phyloP scores from a whole-genome alignment of 2,329 filamentous ascomycete genomes.

The Penicillium sp. region DNA sequence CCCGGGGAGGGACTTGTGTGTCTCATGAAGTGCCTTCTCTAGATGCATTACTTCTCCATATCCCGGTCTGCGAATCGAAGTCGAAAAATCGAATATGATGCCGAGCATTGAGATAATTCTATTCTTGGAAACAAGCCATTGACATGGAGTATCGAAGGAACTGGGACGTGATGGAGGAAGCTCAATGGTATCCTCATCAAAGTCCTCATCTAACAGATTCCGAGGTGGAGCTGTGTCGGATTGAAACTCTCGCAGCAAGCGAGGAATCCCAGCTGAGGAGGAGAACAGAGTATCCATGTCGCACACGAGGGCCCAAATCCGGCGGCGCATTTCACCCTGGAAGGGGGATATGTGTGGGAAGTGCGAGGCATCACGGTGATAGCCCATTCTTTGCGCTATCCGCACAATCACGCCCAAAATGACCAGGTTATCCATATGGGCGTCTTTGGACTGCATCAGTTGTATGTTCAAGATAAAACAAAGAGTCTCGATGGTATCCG shows the following conservation, averaged over 20 bases:
- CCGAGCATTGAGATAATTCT: constrained; percentile 32
- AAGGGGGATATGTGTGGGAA: constrained; percentile 53
- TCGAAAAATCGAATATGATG: constrained; percentile 32
- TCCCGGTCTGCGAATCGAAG: constrained; percentile 29
- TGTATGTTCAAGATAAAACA: constrained; percentile 4
- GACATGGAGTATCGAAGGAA: constrained; percentile 50
- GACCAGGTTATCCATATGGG: constrained; percentile 25
- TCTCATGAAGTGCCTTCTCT: constrained; percentile 9
- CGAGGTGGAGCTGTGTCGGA: constrained; percentile 56
- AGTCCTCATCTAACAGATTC: constrained; percentile 60
- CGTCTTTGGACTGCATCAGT: neutral
- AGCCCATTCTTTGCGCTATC: constrained; percentile 59
- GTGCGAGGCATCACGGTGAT: constrained; percentile 55
- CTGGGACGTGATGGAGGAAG: constrained; percentile 54
- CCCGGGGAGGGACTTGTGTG: constrained; percentile 4
- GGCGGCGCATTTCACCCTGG: constrained; percentile 52
- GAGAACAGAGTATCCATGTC: constrained; percentile 61
- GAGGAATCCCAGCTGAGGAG: constrained; percentile 62
- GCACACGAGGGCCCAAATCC: constrained; percentile 36
- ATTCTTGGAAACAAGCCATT: constrained; percentile 36
- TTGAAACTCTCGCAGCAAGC: constrained; percentile 57
- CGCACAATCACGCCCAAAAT: constrained; percentile 46
- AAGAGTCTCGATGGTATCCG: constrained; percentile 9
- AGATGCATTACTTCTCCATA: constrained; percentile 29
- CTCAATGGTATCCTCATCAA: constrained; percentile 48